These are phyloP conservation scores for Annulohypoxylon nitens DNA, from an alignment of 495 filamentous ascomycete genomes.

Conservation along the genomic window DNA sequence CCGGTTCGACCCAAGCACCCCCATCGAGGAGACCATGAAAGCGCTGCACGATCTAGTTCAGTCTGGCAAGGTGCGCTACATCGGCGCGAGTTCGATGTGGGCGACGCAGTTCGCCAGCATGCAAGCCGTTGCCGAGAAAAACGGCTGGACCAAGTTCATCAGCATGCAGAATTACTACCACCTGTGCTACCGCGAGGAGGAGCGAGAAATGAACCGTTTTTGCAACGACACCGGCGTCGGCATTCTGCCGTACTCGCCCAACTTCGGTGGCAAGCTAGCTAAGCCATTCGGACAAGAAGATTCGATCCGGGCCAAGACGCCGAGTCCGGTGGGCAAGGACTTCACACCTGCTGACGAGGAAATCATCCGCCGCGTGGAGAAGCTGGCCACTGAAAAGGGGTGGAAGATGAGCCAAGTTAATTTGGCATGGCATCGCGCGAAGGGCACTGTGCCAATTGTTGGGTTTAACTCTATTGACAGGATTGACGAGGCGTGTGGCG, in stretches of 20 bases:
- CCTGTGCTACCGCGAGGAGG: slow-evolving; percentile 79
- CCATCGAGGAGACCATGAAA: slow-evolving; percentile 75
- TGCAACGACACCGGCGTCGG: slow-evolving; percentile 80
- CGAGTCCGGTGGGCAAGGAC: slow-evolving; percentile 22
- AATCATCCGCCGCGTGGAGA: slow-evolving; percentile 70
- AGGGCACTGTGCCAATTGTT: slow-evolving; percentile 66
- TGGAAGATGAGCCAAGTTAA: slow-evolving; percentile 72
- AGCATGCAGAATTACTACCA: slow-evolving; percentile 83
- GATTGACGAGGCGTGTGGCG: slow-evolving; percentile 70
- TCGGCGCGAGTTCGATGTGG: slow-evolving; percentile 73
- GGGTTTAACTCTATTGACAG: slow-evolving; percentile 65
- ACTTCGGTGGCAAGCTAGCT: slow-evolving; percentile 68
- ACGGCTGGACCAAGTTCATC: slow-evolving; percentile 81
- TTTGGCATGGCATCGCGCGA: slow-evolving; percentile 67
- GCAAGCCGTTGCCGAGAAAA: slow-evolving; percentile 71
- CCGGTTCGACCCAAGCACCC: slow-evolving; percentile 65
- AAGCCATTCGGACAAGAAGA: slow-evolving; percentile 52
- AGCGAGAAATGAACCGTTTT: slow-evolving; percentile 80
- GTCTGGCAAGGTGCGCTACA: slow-evolving; percentile 72
- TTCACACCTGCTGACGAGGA: slow-evolving; percentile 41
- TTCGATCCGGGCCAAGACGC: slow-evolving; percentile 30
- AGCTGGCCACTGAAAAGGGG: slow-evolving; percentile 69
- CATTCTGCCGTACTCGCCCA: slow-evolving; percentile 74
- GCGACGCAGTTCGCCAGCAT: slow-evolving; percentile 65
- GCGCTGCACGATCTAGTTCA: slow-evolving; percentile 72